phyloP scores from a whole-genome alignment of 352 stramenopile species.

The Pythium folliculosum region DNA sequence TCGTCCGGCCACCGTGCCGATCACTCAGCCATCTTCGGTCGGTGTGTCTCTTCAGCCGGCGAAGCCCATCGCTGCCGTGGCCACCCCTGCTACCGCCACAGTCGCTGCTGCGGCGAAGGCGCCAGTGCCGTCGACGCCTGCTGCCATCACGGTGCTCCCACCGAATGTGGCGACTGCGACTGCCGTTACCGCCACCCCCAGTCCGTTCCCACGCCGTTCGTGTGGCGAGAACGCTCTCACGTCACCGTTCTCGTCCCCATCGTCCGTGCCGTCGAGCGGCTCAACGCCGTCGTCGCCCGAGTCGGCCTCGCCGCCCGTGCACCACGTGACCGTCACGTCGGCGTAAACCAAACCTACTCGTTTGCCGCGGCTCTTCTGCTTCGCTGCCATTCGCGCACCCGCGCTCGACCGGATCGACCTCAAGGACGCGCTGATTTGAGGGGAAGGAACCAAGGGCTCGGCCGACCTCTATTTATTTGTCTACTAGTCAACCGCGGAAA shows the following conservation, averaged over 20 bases:
- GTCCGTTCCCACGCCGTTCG: conserved; percentile 40
- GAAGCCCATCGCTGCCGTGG: neutral
- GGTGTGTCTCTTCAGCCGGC: conserved; percentile 5
- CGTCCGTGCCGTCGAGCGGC: conserved; percentile 37
- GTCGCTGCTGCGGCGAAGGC: neutral
- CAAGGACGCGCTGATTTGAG: neutral
- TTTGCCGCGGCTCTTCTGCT: neutral
- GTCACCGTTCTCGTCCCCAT: conserved; percentile 46
- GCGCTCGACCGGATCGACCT: neutral
- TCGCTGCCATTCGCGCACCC: neutral
- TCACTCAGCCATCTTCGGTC: neutral
- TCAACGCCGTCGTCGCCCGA: conserved; percentile 51
- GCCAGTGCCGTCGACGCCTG: neutral
- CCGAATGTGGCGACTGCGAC: conserved; percentile 32
- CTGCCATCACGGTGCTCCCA: conserved; percentile 19
- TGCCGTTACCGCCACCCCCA: conserved; percentile 15
- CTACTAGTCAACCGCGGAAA: conserved; percentile 22
- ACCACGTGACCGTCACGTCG: conserved; percentile 72
- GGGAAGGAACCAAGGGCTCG: neutral
- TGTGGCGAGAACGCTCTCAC: conserved; percentile 54
- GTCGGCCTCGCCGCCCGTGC: conserved; percentile 48
- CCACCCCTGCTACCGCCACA: neutral
- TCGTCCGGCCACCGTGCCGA: neutral
- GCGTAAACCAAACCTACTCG: conserved; percentile 33
- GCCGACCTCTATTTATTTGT: conserved; percentile 32